Evolutionary conservation across 371 early-diverging fungal species (phyloP).

Genomic region (Choanephora cucurbitarum): DNA sequence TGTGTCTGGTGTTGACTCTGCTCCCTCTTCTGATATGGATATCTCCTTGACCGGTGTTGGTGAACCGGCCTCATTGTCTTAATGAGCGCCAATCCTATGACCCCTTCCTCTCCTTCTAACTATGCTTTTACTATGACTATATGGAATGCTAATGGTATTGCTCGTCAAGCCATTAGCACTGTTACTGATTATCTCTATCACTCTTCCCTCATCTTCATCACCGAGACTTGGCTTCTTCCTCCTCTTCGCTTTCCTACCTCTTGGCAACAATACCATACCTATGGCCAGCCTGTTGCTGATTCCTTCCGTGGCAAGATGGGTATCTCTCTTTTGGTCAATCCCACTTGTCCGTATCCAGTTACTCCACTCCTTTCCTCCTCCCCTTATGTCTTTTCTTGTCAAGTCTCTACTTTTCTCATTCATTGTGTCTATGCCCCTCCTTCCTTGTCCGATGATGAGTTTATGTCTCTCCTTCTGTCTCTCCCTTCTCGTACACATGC

Average conservation of each 20-base stretch:
- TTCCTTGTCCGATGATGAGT: background rate
- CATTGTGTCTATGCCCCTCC: slow-evolving; percentile 16
- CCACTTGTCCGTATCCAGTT: slow-evolving; percentile 2
- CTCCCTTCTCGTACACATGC: slow-evolving; percentile 7
- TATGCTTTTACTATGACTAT: slow-evolving; percentile 4
- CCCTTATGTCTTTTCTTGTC: slow-evolving; percentile 7
- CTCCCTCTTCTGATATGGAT: no score
- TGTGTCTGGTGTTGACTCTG: no score
- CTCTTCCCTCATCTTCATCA: slow-evolving; percentile 9
- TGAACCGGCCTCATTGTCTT: no score
- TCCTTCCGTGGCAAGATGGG: slow-evolving; percentile 9
- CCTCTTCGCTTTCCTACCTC: slow-evolving; percentile 4
- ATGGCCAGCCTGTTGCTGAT: background rate
- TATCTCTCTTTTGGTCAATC: slow-evolving; percentile 4
- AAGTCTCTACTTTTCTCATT: slow-evolving; percentile 2
- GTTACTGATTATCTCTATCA: background rate
- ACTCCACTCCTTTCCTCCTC: no score
- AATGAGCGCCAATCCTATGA: no score
- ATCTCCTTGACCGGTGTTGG: no score
- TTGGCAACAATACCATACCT: background rate
- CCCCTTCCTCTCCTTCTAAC: no score
- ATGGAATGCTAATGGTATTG: slow-evolving; percentile 12
- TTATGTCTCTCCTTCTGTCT: background rate
- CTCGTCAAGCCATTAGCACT: background rate
- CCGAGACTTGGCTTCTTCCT: slow-evolving; percentile 17